Conservation (phyloP, 2,329 filamentous ascomycete genomes). For the Curvularia sp. region DNA sequence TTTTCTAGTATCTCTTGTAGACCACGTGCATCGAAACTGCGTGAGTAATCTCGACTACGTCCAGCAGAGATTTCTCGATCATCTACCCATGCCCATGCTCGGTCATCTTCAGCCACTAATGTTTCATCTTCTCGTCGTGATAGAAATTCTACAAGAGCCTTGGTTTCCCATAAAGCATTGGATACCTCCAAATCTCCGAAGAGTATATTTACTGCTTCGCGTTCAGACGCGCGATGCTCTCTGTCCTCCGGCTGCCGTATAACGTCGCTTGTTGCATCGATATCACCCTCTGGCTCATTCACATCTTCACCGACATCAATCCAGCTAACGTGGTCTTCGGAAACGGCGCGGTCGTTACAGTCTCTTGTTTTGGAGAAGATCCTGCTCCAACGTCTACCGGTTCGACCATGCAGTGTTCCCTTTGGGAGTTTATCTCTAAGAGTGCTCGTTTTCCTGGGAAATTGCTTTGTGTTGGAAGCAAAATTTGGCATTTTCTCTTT, state of each 20-base stretch:
- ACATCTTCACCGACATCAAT: not conserved
- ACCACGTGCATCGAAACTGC: not conserved
- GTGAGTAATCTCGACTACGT: not conserved
- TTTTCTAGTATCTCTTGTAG: not conserved
- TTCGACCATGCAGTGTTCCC: too few relatives aligned
- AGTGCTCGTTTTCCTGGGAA: too few relatives aligned
- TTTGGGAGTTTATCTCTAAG: not conserved
- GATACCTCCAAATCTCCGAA: not conserved
- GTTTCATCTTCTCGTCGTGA: not conserved
- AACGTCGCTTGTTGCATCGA: not conserved
- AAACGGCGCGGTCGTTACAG: not conserved
- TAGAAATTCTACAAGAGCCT: not conserved
- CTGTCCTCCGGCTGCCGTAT: not conserved
- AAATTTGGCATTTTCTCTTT: not conserved
- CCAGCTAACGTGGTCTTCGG: not conserved
- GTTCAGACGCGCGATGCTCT: not conserved
- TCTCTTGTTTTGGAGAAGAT: not conserved
- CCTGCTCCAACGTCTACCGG: not conserved
- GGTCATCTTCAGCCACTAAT: not conserved
- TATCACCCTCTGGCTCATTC: not conserved
- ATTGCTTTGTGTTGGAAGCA: not conserved
- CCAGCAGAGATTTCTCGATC: conserved; percentile 5
- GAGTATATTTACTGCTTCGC: not conserved
- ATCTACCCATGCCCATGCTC: conserved; percentile 13
- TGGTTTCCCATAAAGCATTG: not conserved